Conservation (phyloP, 139 green algal species). For the Tetradesmus lagerheimii region DNA sequence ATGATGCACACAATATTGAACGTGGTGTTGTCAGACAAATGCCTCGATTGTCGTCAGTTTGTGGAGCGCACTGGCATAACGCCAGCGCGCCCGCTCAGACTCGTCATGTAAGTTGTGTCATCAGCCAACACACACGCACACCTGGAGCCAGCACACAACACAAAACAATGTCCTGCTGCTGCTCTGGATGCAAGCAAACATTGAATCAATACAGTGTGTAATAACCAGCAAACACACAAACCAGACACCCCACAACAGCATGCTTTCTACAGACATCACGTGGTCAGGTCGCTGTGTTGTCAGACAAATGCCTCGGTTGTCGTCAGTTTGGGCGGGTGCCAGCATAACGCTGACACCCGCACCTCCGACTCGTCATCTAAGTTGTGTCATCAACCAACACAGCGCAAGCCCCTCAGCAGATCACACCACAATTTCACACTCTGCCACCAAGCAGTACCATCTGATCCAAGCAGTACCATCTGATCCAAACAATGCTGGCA, state of each 20-base stretch:
- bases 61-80: slow-evolving; percentile 49
- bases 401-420: not conserved
- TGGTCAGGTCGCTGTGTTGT: slow-evolving; percentile 37
- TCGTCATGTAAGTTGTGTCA: slow-evolving; percentile 70
- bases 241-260: no score
- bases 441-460: not conserved
- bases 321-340: slow-evolving; percentile 40
- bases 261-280: no score
- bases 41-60: slow-evolving; percentile 62
- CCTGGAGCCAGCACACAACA: no score
- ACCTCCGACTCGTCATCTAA: slow-evolving; percentile 68
- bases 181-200: no score
- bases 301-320: slow-evolving; percentile 70
- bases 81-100: slow-evolving; percentile 52
- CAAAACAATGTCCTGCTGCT: no score
- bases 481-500: not conserved
- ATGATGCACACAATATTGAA: no score
- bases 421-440: not conserved
- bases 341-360: slow-evolving; percentile 53
- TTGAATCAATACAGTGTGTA: no score
- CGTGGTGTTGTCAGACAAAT: slow-evolving; percentile 66
- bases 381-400: slow-evolving; percentile 53
- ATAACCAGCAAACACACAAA: no score
- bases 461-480: no score
- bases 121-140: slow-evolving; percentile 23